Percentiles rank a stretch among this genome's conserved stretches.
Conservation (phyloP, 805 yeast genomes). For the Nematodospora valgi region DNA sequence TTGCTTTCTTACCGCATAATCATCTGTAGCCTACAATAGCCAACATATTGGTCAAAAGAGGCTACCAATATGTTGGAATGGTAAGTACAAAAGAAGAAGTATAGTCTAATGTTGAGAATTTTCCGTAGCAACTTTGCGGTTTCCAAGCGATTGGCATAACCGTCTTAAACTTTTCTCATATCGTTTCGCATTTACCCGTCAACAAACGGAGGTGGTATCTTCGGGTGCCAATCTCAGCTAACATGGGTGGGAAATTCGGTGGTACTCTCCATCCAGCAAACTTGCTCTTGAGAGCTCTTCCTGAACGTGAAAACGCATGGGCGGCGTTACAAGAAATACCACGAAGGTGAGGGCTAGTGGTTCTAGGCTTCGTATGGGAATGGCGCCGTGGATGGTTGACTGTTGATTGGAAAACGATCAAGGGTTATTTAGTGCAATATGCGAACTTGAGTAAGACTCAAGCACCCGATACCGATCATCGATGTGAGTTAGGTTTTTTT, state of each 20-base stretch:
- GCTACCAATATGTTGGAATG: too few species aligned
- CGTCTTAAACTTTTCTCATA: constrained; percentile 35
- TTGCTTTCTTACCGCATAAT: too few species aligned
- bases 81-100: too few species aligned
- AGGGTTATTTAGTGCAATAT: constrained; percentile 59
- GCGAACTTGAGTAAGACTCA: constrained; percentile 38
- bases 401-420: constrained; percentile 21
- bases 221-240: constrained; percentile 11
- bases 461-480: constrained; percentile 65
- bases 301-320: constrained; percentile 55
- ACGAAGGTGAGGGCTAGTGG: constrained; percentile 1
- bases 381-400: constrained; percentile 57
- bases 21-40: too few species aligned
- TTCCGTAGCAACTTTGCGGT: too few species aligned
- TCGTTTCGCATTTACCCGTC: constrained; percentile 48
- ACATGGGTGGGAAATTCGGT: constrained; percentile 65
- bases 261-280: constrained; percentile 47
- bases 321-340: constrained; percentile 55
- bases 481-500: constrained; percentile 40
- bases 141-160: too few species aligned
- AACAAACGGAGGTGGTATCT: constrained; percentile 30
- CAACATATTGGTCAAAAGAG: too few species aligned
- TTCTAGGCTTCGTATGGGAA: constrained; percentile 41
- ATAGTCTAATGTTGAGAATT: too few species aligned
- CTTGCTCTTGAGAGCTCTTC: constrained; percentile 51